A percentile compares a stretch with the other conserved stretches of the same genome.
phyloP scores from a whole-genome alignment of 495 filamentous ascomycete species.

The Terfezia claveryi region DNA sequence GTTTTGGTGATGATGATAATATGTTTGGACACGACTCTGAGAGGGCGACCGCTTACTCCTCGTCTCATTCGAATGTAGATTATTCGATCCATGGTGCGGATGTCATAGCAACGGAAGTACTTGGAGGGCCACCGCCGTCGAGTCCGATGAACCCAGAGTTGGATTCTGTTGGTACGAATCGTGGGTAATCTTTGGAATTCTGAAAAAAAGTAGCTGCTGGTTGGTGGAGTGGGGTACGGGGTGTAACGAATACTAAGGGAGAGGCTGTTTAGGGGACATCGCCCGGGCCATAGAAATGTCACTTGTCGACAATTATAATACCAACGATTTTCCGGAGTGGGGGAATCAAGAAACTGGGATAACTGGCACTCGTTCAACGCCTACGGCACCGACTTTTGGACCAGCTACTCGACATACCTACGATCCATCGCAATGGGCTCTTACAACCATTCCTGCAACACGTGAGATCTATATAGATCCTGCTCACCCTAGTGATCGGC shows the following conservation, averaged over 20 bases:
- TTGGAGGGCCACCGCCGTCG: conserved; percentile 12
- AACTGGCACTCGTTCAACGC: conserved; percentile 19
- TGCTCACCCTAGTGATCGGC: conserved; percentile 34
- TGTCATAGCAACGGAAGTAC: conserved; percentile 3
- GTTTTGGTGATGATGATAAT: background rate
- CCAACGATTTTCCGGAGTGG: conserved; percentile 18
- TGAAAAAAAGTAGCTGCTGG: too few relatives aligned
- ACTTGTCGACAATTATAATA: background rate
- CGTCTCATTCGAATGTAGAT: conserved; percentile 5
- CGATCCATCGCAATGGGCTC: conserved; percentile 51
- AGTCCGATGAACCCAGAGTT: background rate
- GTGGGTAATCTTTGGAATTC: background rate
- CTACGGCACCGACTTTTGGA: conserved; percentile 34
- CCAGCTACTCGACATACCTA: conserved; percentile 54
- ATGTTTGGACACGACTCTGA: background rate
- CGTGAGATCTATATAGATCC: conserved; percentile 41
- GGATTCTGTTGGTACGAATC: background rate
- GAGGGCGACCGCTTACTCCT: background rate
- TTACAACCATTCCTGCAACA: conserved; percentile 36
- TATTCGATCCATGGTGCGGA: conserved; percentile 16
- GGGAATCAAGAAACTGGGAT: conserved; percentile 35
- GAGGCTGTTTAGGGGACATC: conserved; percentile 5
- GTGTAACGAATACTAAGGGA: too few relatives aligned
- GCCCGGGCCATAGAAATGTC: conserved; percentile 29
- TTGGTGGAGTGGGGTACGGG: too few relatives aligned